These are phyloP conservation scores for Chloranthus sessilifolius DNA, from an alignment of 164 flowering plant species.

Conservation along the genomic window DNA sequence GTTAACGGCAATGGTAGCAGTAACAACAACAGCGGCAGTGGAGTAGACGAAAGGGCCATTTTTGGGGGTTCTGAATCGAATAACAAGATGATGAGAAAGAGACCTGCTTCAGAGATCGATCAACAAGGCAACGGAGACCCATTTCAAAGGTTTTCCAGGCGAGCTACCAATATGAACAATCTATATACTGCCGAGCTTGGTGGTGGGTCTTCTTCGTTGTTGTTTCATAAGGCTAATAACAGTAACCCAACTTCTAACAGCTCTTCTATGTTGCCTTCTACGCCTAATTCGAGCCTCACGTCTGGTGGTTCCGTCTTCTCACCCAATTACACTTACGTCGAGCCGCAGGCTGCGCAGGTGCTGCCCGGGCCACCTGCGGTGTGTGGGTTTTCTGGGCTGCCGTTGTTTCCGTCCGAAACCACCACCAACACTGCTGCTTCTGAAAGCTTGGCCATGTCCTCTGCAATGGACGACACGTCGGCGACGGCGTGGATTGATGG, in stretches of 20 bases:
- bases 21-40: constrained; percentile 5
- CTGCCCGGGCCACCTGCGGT: constrained; percentile 34
- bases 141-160: constrained; percentile 27
- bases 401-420: constrained; percentile 66
- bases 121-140: constrained; percentile 14
- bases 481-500: constrained; percentile 87
- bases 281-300: constrained; percentile 6
- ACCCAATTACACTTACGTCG: constrained; percentile 3
- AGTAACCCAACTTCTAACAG: constrained; percentile 5
- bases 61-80: too few relatives aligned
- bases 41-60: too few relatives aligned
- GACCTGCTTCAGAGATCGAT: constrained; percentile 69
- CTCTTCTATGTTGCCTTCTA: constrained; percentile 1
- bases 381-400: constrained; percentile 84
- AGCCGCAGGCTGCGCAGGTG: not conserved
- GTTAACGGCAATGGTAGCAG: constrained; percentile 10
- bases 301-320: not conserved
- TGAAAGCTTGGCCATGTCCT: constrained; percentile 9
- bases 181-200: constrained; percentile 7
- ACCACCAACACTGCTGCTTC: constrained; percentile 56
- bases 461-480: constrained; percentile 31
- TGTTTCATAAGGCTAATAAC: too few relatives aligned
- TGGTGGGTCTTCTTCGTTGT: too few relatives aligned
- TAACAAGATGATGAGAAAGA: constrained; percentile 67
- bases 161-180: constrained; percentile 10